Base-by-base conservation (phyloP, 192 early-diverging fungal genomes). In the Umbelopsis ramanniana region DNA sequence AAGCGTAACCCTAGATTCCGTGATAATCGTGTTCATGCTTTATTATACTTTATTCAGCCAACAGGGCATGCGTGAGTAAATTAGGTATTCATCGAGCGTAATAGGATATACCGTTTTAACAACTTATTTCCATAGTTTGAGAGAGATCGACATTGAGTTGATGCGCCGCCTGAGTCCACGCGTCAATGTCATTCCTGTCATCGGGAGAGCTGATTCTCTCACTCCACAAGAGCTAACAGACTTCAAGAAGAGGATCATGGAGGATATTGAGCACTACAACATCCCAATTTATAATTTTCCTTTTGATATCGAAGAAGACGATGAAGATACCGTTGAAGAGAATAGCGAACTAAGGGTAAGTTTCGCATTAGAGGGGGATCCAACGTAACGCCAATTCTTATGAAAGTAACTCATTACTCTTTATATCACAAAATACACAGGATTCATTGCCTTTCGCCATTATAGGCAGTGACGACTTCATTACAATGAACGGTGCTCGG, bases 231-330 rank as follows among this genome's bases (percentile, higher is more conserved):
- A 99, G 79, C 74, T 95, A 45, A 76, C 86, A 19, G 84, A 88
- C 47, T 99, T 96, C 84, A 99, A 99, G 85, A 92, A 92, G 76
- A 89, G 91, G 45, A 87, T 98, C 67, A 98, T 98, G 96, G 92
- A 97, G 74, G 98, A 99, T 81, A 95, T 99, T 86, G 88, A 90
- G 12, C 87, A 93, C 77, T 95, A 96, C 83, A 89, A 92, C 66
- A 98, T 99, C 72, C 96, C 96, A 35, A 95, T 98, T 75, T 99
- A 97, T 85, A 95, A 93, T 85, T 99, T 99, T 84, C 98, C 98
- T 45, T 92, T 91, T 75, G 91, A 97, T 69, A 73, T 81, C 21
- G 97, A 99, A 70, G 96, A 97, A 72, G 97, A 97, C 77, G 98
- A 98, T 75, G 97, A 99, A 81, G 98, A 99, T 78, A 97, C 94